A percentile compares a stretch with the other conserved stretches of the same genome.
Conservation (phyloP, 2,329 filamentous ascomycete species). For the Fusarium napiforme region DNA sequence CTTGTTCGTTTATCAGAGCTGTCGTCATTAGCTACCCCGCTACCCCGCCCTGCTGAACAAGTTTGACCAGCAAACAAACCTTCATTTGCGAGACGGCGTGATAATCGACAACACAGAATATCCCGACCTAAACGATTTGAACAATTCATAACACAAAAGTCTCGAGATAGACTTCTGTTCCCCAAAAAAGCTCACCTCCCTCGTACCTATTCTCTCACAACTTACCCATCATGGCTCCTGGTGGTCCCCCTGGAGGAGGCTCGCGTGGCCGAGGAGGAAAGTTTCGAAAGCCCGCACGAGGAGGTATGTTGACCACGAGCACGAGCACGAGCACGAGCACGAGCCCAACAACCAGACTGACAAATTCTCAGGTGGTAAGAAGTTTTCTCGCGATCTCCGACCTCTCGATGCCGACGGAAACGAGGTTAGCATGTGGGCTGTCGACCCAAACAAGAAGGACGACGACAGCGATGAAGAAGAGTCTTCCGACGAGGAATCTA, state of each 20-base stretch:
- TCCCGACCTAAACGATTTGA: neutral
- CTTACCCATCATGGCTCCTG: slow-evolving; percentile 56
- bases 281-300: slow-evolving; percentile 91
- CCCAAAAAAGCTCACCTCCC: neutral
- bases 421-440: slow-evolving; percentile 87
- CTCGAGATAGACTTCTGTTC: neutral
- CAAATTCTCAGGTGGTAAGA: slow-evolving; percentile 78
- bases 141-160: neutral
- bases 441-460: slow-evolving; percentile 61
- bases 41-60: slow-evolving; percentile 49
- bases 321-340: neutral
- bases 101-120: slow-evolving; percentile 7
- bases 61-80: slow-evolving; percentile 38
- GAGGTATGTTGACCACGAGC: slow-evolving; percentile 68
- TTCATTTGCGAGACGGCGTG: neutral
- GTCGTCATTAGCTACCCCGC: slow-evolving; percentile 50
- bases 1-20: slow-evolving; percentile 10
- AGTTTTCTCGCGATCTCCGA: slow-evolving; percentile 91
- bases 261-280: slow-evolving; percentile 89
- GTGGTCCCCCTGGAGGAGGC: slow-evolving; percentile 55
- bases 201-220: slow-evolving; percentile 5
- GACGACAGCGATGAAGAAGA: slow-evolving; percentile 65
- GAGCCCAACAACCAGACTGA: neutral
- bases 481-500: slow-evolving; percentile 63
- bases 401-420: slow-evolving; percentile 91